Evolutionary conservation across 2,329 filamentous ascomycete species (phyloP), one percentile per base, ranked within the genome.

Genomic region (Xylaria sp.): DNA sequence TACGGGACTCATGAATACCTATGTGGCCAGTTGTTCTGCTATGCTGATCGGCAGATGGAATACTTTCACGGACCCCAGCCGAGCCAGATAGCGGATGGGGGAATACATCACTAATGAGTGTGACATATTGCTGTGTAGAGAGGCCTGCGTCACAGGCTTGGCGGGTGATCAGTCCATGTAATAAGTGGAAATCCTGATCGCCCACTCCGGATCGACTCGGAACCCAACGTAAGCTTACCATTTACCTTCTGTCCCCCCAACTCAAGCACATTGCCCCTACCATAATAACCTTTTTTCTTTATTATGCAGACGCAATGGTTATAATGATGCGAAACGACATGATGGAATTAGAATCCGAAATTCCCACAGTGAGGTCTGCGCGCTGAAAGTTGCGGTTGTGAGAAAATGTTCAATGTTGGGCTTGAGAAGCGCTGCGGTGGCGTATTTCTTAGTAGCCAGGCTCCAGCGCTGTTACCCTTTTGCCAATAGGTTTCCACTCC

Each of bases 91-190:
- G 44, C 20, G 36, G 53, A 65, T 36, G 36, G 48, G 10, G 48
- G 17, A 46, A 15, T 7, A 11, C 2, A 58, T 48, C 23, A 23
- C 17, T 59, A 23, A 33, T 48, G 7, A 40, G 13, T 33, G 20
- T 40, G 48, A 31, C 44, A 51, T 33, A 26, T 59, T 48, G 33
- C 54, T 31, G 51, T 61, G 62, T 36, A 63, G 38, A 63, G 48
- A 31, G 40, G 33, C 53, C 63, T 60, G 64, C 46, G 57, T 61
- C 36, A 67, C 42, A 61, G 54, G 57, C 68, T 70, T 67, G 65
- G 68, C 68, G 64, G 57, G 23, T 54, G 64, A 61, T 42, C 60
- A 54, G 53, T 56, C 48, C 44, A 58, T 56, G 33, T 20, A 54
- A 20, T 46, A 56, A 66, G 59, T 59, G 58, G 58, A 15, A 59